phyloP scores from a whole-genome alignment of 2,329 filamentous ascomycete species.

The Penicillium verrucosum region DNA sequence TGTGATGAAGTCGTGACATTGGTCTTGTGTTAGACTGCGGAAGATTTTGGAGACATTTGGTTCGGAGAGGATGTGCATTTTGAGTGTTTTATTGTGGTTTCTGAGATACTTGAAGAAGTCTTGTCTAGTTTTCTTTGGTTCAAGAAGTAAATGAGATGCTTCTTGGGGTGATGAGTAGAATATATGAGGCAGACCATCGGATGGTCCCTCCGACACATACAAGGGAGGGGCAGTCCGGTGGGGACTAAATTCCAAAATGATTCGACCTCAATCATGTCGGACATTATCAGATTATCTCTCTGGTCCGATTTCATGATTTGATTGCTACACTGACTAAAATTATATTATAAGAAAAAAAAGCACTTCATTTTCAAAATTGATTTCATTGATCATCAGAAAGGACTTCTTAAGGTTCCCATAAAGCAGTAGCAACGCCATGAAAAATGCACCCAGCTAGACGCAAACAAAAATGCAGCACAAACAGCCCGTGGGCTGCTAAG shows the following conservation, averaged over 20 bases:
- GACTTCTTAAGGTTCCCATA: not conserved
- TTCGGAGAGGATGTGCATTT: conserved; percentile 37
- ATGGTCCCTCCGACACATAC: conserved; percentile 1
- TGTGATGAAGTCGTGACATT: conserved; percentile 38
- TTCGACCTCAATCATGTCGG: not conserved
- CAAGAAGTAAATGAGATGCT: not conserved
- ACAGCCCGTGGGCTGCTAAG: conserved; percentile 3
- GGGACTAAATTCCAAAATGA: not conserved
- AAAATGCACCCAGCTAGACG: conserved; percentile 25
- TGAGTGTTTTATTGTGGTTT: conserved; percentile 1
- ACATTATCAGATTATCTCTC: not conserved
- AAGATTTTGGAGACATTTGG: conserved; percentile 35
- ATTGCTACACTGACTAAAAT: not conserved
- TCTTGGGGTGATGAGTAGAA: not conserved
- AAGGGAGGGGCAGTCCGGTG: conserved; percentile 4
- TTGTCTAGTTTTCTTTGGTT: not conserved
- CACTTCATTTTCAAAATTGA: not conserved
- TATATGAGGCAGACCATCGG: not conserved
- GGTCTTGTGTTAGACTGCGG: conserved; percentile 27
- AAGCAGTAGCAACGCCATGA: conserved; percentile 3
- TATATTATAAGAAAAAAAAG: too few species aligned
- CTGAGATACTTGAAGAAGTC: not conserved
- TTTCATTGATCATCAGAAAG: conserved; percentile 16
- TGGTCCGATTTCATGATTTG: not conserved
- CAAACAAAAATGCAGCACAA: conserved; percentile 17